Conservation (phyloP, 1,139 yeast species). For the Petasospora fabianii region DNA sequence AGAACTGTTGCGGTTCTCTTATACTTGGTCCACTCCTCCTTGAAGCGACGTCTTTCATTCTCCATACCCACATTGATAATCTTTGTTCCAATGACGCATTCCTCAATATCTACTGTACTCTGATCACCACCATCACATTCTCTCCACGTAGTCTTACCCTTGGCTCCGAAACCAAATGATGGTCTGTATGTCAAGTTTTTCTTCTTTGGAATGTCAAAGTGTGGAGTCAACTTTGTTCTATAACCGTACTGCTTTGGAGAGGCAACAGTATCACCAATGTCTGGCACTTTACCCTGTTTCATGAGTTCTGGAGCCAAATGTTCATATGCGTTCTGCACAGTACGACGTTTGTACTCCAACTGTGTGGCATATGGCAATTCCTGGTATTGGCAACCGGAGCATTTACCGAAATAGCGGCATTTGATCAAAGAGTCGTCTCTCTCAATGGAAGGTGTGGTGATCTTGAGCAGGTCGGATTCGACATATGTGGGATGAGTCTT, state of each 20-base stretch:
- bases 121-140: constrained; percentile 46
- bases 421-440: constrained; percentile 53
- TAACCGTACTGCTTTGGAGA: constrained; percentile 77
- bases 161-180: constrained; percentile 83
- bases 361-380: constrained; percentile 71
- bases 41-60: constrained; percentile 62
- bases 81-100: constrained; percentile 83
- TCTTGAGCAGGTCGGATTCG: constrained; percentile 67
- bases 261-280: constrained; percentile 61
- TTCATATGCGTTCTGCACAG: constrained; percentile 78
- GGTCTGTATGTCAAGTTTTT: constrained; percentile 45
- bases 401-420: constrained; percentile 76
- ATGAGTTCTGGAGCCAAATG: constrained; percentile 59
- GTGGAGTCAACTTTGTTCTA: constrained; percentile 93
- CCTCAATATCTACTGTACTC: constrained; percentile 80
- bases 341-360: constrained; percentile 63
- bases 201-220: constrained; percentile 77
- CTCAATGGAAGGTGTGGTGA: constrained; percentile 40
- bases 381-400: constrained; percentile 94
- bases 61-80: constrained; percentile 70
- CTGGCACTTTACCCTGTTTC: constrained; percentile 47
- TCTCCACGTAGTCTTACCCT: constrained; percentile 74
- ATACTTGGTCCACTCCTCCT: constrained; percentile 48
- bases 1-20: constrained; percentile 86
- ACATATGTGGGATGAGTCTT: constrained; percentile 74